Percentiles rank a stretch among this genome's conserved stretches.
phyloP scores from a whole-genome alignment of 2,329 filamentous ascomycete genomes.

The Alternaria triticimaculans region DNA sequence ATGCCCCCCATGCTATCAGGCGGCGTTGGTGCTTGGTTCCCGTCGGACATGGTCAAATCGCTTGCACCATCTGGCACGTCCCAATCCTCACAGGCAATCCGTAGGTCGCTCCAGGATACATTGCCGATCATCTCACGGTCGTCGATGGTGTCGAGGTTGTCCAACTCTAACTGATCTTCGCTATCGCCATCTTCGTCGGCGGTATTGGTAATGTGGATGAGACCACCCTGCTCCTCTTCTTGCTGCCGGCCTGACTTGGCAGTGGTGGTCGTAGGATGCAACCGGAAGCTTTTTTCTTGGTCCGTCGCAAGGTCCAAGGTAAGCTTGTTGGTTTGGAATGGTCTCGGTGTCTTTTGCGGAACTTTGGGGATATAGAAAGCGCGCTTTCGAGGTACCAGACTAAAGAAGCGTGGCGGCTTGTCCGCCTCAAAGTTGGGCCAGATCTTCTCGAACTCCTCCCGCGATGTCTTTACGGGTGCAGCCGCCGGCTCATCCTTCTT shows the following conservation, averaged over 20 bases:
- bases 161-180: constrained; percentile 54
- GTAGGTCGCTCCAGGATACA: constrained; percentile 79
- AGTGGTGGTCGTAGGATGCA: constrained; percentile 62
- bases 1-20: constrained; percentile 33
- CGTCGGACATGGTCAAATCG: constrained; percentile 39
- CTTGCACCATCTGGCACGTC: constrained; percentile 58
- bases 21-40: constrained; percentile 33
- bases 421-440: constrained; percentile 83
- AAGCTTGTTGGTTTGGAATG: constrained; percentile 84
- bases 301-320: constrained; percentile 85
- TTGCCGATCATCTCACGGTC: constrained; percentile 74
- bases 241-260: constrained; percentile 57
- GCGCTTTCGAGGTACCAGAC: constrained; percentile 81
- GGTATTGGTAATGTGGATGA: constrained; percentile 54
- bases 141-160: constrained; percentile 59
- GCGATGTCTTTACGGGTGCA: constrained; percentile 72
- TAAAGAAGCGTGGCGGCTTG: constrained; percentile 77
- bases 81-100: constrained; percentile 88
- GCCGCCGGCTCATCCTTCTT: constrained; percentile 59
- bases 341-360: constrained; percentile 78
- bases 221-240: constrained; percentile 62
- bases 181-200: constrained; percentile 55
- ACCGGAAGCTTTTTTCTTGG: constrained; percentile 83
- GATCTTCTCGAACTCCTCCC: constrained; percentile 77
- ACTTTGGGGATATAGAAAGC: constrained; percentile 80